Conservation (phyloP, 192 early-diverging fungal genomes). For the Jimgerdemannia flammicorona region DNA sequence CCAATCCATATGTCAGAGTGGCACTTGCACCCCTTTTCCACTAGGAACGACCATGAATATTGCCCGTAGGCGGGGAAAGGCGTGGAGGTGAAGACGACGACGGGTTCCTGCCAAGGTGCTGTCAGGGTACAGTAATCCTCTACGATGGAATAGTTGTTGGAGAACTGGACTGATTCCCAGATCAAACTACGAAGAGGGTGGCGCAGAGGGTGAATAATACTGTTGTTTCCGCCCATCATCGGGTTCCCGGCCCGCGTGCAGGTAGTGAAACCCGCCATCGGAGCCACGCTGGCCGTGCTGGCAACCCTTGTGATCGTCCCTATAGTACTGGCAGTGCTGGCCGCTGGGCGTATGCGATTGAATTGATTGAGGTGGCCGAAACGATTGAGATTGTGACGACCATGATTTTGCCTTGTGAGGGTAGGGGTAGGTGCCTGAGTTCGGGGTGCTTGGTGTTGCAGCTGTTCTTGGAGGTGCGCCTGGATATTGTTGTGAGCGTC, state of each 20-base stretch:
- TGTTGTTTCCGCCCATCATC: neutral
- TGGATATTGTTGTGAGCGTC: neutral
- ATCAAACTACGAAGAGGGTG: conserved; percentile 1
- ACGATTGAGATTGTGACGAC: neutral
- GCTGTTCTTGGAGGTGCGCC: neutral
- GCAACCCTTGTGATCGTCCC: neutral
- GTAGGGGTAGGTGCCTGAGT: neutral
- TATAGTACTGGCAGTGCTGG: neutral
- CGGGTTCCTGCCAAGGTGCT: neutral
- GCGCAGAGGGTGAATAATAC: neutral
- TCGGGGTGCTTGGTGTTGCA: neutral
- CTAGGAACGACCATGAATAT: conserved; percentile 4
- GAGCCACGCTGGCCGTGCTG: neutral
- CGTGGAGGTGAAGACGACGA: neutral
- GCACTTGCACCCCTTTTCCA: conserved; percentile 3
- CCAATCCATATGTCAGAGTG: conserved; percentile 6
- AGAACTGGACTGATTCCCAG: neutral
- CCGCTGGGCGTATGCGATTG: neutral
- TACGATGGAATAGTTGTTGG: neutral
- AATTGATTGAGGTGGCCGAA: neutral
- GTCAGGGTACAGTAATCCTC: neutral
- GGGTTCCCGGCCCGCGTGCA: neutral
- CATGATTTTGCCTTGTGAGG: neutral
- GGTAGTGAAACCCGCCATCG: neutral
- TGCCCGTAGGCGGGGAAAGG: conserved; percentile 3